A percentile compares a stretch with the other conserved stretches of the same genome.
These are phyloP conservation scores for Penicillium arizonense DNA, from an alignment of 495 filamentous ascomycete genomes.

Conservation along the genomic window DNA sequence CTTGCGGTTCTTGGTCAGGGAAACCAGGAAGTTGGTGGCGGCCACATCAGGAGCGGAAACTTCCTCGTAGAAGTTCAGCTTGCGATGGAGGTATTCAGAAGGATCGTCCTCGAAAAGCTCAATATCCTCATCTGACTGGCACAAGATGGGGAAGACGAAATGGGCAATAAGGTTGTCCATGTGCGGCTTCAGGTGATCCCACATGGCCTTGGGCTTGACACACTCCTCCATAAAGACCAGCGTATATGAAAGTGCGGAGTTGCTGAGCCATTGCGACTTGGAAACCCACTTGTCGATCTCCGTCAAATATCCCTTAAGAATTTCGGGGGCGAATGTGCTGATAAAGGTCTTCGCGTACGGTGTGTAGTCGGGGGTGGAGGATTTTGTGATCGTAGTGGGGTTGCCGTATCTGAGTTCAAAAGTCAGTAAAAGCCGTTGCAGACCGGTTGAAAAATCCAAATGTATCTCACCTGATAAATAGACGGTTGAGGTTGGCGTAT, in stretches of 20 bases:
- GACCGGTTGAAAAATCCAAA: background rate
- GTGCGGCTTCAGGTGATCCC: conserved; percentile 90
- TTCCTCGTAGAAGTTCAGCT: conserved; percentile 97
- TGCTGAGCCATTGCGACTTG: conserved; percentile 93
- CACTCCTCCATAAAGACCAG: conserved; percentile 94
- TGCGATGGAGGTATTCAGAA: conserved; percentile 93
- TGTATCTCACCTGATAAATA: conserved; percentile 78
- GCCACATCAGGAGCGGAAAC: conserved; percentile 94
- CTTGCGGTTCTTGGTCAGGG: conserved; percentile 88
- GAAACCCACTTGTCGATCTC: conserved; percentile 97
- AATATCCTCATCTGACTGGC: conserved; percentile 87
- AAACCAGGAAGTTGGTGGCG: conserved; percentile 93
- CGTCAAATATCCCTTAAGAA: conserved; percentile 85
- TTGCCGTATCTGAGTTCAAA: conserved; percentile 74
- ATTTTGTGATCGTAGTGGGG: conserved; percentile 64
- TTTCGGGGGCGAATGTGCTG: conserved; percentile 87
- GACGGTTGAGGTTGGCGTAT: conserved; percentile 92
- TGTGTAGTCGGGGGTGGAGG: conserved; percentile 65
- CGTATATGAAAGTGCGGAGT: conserved; percentile 86
- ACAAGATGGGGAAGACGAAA: conserved; percentile 91
- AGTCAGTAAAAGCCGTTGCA: no score
- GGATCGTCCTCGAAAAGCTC: conserved; percentile 93
- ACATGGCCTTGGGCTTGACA: conserved; percentile 95
- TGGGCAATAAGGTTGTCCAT: conserved; percentile 88
- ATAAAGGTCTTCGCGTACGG: conserved; percentile 89